Evolutionary conservation across 73 alveolate genomes (phyloP), one percentile per base, ranked within the genome.

Genomic region (Blepharisma stoltei): DNA sequence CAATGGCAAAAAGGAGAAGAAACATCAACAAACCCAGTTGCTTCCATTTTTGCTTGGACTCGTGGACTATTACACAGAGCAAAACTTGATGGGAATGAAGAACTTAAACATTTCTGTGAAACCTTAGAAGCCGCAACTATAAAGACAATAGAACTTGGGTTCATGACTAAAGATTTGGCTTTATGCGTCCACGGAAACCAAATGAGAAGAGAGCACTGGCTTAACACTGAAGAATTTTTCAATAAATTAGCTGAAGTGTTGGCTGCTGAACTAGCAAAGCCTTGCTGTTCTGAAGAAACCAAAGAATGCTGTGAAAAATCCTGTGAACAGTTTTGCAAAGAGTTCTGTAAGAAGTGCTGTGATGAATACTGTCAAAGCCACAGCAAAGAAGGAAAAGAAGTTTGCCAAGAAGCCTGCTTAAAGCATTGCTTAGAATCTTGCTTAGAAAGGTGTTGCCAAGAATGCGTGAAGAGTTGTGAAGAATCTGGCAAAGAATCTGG

Each of bases 21-120:
- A 52, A 92, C 98, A 66, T 89, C 96, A 7, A 92, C 96, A 46
- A 90, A 92, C 88, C 91, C 98, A 14, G 85, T 92, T 52, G 98
- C 98, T 54, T 77, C 92, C 37, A 92, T 92, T 54, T 92, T 73
- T 70, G 98, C 98, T 52, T 92, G 98, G 98, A 90, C 98, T 37
- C 65, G 93, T 71, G 98, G 98, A 18, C 79, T 92, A 8, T 68
- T 80, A 27, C 91, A 92, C 88, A 81, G 96, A 78, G 98, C 95
- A 7, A 87, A 89, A 78, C 86, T 92, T 45, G 98, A 92, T 70
- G 69, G 55, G 78, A 92, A 90, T 81, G 88, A 89, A 41, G 88
- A 75, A 46, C 83, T 90, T 37, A 37, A 60, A 6, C 60, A 73
- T 41, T 90, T 84, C 89, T 52, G 89, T 54, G 67, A 86, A 23